Evolutionary conservation across 2,329 filamentous ascomycete genomes (phyloP), one percentile per base, ranked within the genome.

Genomic region (Pseudodiploospora longispora): DNA sequence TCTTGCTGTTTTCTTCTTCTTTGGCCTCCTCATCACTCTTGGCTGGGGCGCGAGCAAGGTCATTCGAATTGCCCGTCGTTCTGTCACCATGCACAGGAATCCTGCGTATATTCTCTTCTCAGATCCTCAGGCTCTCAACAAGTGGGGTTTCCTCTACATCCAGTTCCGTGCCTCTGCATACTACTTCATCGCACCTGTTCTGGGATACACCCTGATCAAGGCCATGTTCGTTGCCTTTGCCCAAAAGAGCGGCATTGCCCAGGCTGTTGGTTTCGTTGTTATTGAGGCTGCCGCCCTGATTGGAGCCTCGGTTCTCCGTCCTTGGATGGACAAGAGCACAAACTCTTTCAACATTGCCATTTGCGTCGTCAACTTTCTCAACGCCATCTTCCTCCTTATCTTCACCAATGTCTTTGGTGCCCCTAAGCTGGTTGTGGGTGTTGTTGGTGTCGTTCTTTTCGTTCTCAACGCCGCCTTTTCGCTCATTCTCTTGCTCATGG

Each of bases 241-340:
- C 29, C 91, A 97, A 64, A 69, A 70, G 36, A 78, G 72, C 31
- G 79, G 82, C 30, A 77, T 79, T 4, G 81, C 83, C 19, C 89
- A 95, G 66, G 87, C 88, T 7, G 74, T 96, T 46, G 86, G 83
- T 10, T 75, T 96, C 46, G 72, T 97, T 35, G 72, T 96, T 47
- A 80, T 96, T 45, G 91, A 97, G 65, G 83, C 83, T 2, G 78
- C 67, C 42, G 83, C 85, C 55, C 74, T 97, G 45, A 84, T 95
- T 55, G 80, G 69, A 27, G 82, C 88, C 44, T 85, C 82, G 48
- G 83, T 95, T 43, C 70, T 96, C 53, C 83, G 87, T 48, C 91
- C 91, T 12, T 97, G 88, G 85, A 97, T 97, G 91, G 91, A 96
- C 74, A 95, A 95, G 80, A 91, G 90, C 70, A 95, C 88, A 49